Conservation (phyloP, 192 early-diverging fungal species). For the Podila epicladia region DNA sequence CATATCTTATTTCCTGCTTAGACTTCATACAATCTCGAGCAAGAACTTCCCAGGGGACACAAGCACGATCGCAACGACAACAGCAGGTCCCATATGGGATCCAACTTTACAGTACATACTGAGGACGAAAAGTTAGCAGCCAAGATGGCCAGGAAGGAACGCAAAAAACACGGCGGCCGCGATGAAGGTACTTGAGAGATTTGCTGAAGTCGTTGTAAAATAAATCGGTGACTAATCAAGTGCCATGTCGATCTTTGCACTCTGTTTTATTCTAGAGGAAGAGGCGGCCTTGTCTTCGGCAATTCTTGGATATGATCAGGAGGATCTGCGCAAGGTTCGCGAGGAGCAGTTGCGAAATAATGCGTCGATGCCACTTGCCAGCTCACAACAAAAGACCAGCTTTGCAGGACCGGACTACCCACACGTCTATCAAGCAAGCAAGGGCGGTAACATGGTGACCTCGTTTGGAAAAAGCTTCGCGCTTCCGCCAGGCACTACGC, state of each 20-base stretch:
- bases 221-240: not conserved
- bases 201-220: not conserved
- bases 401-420: slow-evolving; percentile 67
- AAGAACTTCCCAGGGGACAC: slow-evolving; percentile 11
- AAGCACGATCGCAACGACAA: slow-evolving; percentile 36
- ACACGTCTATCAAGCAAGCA: slow-evolving; percentile 82
- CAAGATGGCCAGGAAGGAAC: slow-evolving; percentile 73
- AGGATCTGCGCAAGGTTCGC: slow-evolving; percentile 63
- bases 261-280: slow-evolving; percentile 45
- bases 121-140: slow-evolving; percentile 67
- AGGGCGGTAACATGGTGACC: slow-evolving; percentile 76
- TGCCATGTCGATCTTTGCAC: not conserved
- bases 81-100: slow-evolving; percentile 60
- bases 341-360: slow-evolving; percentile 69
- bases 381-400: slow-evolving; percentile 37
- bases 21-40: slow-evolving; percentile 40
- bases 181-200: slow-evolving; percentile 13
- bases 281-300: slow-evolving; percentile 62
- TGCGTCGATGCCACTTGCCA: slow-evolving; percentile 37
- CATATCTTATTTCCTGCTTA: not conserved
- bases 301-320: slow-evolving; percentile 75
- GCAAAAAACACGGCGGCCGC: slow-evolving; percentile 61
- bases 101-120: slow-evolving; percentile 72
- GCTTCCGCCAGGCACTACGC: slow-evolving; percentile 78
- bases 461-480: slow-evolving; percentile 82